These are phyloP conservation scores for Chionographis japonica DNA, from an alignment of 106 monocot species.

Conservation along the genomic window DNA sequence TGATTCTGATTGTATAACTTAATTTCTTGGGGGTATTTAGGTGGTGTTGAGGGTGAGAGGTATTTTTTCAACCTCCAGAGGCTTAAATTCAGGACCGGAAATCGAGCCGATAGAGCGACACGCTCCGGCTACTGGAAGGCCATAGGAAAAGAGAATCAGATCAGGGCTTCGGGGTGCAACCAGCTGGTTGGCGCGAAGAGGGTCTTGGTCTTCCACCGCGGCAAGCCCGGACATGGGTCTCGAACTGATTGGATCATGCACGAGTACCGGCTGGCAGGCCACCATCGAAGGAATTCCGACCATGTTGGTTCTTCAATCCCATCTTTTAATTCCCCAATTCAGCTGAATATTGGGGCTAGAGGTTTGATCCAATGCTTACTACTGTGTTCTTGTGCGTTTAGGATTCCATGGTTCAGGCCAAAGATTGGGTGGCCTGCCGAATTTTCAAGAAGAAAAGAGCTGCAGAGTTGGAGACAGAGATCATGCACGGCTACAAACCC, in stretches of 20 bases:
- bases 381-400: constrained; percentile 6
- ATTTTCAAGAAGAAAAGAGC: constrained; percentile 33
- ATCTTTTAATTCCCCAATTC: background rate
- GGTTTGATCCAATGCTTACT: background rate
- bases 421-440: constrained; percentile 45
- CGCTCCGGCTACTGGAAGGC: constrained; percentile 60
- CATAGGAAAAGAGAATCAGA: constrained; percentile 28
- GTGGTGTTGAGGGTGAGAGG: constrained; percentile 34
- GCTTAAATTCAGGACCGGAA: constrained; percentile 10
- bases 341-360: background rate
- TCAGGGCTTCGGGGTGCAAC: constrained; percentile 10
- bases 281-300: background rate
- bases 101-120: constrained; percentile 16
- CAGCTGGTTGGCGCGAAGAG: constrained; percentile 49
- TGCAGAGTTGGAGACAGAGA: background rate
- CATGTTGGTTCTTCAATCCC: constrained; percentile 10
- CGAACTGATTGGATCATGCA: constrained; percentile 62
- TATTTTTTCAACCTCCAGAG: constrained; percentile 50
- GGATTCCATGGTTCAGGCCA: constrained; percentile 12
- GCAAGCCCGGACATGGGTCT: constrained; percentile 17
- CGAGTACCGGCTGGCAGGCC: constrained; percentile 45
- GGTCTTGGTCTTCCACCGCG: constrained; percentile 36
- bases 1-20: no score
- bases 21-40: background rate
- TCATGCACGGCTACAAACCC: background rate